Conservation (phyloP, 495 filamentous ascomycete genomes). For the Tuber brumale region DNA sequence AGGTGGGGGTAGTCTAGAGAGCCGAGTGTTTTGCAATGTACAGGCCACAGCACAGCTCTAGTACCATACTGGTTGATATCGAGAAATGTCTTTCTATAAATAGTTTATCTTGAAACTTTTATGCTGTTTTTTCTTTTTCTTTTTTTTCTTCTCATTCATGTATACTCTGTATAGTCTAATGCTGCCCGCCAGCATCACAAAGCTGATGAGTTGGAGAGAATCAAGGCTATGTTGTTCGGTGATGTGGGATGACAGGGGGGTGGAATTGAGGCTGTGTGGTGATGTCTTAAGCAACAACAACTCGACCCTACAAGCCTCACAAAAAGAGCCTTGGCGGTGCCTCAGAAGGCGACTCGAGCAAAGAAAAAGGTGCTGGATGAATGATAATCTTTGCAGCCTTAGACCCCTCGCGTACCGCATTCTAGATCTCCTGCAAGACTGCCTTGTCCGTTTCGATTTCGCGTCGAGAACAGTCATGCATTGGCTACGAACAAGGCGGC, state of each 20-base stretch:
- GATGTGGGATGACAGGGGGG: not conserved
- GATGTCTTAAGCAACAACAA: not conserved
- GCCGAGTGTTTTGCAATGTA: not conserved
- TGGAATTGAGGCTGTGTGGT: not conserved
- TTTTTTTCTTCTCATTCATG: not conserved
- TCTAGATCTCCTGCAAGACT: not conserved
- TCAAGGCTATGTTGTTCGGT: not conserved
- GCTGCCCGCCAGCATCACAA: not conserved
- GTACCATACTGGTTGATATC: not conserved
- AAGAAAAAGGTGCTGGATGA: not conserved
- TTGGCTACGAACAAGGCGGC: not conserved
- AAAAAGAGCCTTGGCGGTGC: not conserved
- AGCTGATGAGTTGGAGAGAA: not conserved
- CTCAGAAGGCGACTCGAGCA: not conserved
- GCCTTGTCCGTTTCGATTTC: not conserved
- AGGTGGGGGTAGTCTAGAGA: not conserved
- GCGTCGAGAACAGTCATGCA: not conserved
- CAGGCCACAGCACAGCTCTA: not conserved
- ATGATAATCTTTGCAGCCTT: not conserved
- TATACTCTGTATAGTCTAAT: not conserved
- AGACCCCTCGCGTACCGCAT: not conserved
- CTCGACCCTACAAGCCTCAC: not conserved
- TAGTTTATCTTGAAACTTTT: not conserved
- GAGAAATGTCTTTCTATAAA: not conserved
- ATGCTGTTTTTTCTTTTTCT: not conserved